Conservation (phyloP, 192 early-diverging fungal genomes). For the Mortierella hygrophila region DNA sequence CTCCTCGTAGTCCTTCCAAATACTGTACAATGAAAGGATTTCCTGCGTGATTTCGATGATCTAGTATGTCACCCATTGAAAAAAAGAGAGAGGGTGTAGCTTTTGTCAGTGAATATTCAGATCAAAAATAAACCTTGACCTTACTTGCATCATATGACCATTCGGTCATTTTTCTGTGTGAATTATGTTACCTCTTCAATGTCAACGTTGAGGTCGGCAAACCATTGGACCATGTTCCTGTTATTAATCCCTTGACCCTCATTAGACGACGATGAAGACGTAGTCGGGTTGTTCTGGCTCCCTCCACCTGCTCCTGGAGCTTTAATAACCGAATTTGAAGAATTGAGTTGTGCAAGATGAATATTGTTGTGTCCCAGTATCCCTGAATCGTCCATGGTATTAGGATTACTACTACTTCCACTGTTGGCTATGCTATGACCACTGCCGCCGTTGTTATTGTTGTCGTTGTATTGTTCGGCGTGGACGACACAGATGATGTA, state of each 20-base stretch:
- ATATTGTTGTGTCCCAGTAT: constrained; percentile 24
- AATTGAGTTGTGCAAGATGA: constrained; percentile 8
- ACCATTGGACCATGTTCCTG: constrained; percentile 82
- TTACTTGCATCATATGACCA: neutral
- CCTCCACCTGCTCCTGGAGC: constrained; percentile 9
- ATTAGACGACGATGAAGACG: constrained; percentile 14
- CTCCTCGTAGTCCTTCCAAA: constrained; percentile 76
- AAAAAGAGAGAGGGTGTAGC: neutral
- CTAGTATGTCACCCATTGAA: constrained; percentile 31
- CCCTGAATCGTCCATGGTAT: neutral
- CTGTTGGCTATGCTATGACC: constrained; percentile 1
- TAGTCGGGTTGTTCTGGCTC: neutral
- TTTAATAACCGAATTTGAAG: constrained; percentile 22
- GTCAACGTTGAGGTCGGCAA: constrained; percentile 85
- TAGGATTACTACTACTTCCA: constrained; percentile 4
- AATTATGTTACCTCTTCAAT: constrained; percentile 69
- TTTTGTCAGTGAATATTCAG: neutral
- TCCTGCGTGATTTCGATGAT: constrained; percentile 83
- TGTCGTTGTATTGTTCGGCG: constrained; percentile 37
- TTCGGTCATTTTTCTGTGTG: neutral
- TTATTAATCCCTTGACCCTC: constrained; percentile 57
- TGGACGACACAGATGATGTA: constrained; percentile 77
- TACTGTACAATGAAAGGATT: constrained; percentile 76
- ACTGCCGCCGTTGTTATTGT: constrained; percentile 2
- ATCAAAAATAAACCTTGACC: too few species aligned